Percentiles rank a stretch among this genome's conserved stretches.
Conservation (phyloP, 768 basidiomycete genomes). For the Suillus bovinus region DNA sequence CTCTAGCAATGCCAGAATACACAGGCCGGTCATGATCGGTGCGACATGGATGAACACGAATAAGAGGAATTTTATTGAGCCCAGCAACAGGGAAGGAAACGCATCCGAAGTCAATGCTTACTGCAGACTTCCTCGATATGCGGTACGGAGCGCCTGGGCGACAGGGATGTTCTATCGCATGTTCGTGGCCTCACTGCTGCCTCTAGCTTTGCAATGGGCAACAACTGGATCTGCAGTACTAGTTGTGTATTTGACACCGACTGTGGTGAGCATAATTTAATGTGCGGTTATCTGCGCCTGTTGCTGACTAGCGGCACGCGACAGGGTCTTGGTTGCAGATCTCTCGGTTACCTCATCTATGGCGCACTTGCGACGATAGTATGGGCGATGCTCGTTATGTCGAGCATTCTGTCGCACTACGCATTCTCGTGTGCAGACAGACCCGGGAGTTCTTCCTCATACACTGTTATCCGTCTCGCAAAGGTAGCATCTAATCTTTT, state of each 20-base stretch:
- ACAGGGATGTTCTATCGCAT: slow-evolving; percentile 20
- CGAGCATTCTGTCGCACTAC: slow-evolving; percentile 29
- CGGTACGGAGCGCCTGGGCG: slow-evolving; percentile 17
- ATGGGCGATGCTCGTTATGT: slow-evolving; percentile 32
- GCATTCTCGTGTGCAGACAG: background rate
- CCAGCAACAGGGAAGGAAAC: slow-evolving; percentile 12
- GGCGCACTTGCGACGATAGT: slow-evolving; percentile 28
- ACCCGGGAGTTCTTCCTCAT: background rate
- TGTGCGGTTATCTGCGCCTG: too few species aligned
- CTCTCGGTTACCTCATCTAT: slow-evolving; percentile 31
- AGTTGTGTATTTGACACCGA: slow-evolving; percentile 28
- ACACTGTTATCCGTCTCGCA: background rate
- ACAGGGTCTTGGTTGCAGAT: slow-evolving; percentile 37
- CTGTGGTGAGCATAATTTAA: slow-evolving; percentile 14
- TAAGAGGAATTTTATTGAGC: slow-evolving; percentile 3
- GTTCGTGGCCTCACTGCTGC: slow-evolving; percentile 21
- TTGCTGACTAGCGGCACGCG: slow-evolving; percentile 4
- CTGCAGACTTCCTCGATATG: slow-evolving; percentile 11
- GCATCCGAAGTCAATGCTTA: slow-evolving; percentile 16
- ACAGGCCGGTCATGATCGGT: slow-evolving; percentile 9
- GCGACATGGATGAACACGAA: slow-evolving; percentile 7
- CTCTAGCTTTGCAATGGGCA: slow-evolving; percentile 28
- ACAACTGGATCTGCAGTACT: slow-evolving; percentile 27
- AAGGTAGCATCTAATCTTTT: slow-evolving; percentile 11
- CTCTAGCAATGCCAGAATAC: slow-evolving; percentile 11